These are phyloP conservation scores for Deuterostichococcus epilithicus DNA, from an alignment of 139 green algal genomes.

Conservation along the genomic window DNA sequence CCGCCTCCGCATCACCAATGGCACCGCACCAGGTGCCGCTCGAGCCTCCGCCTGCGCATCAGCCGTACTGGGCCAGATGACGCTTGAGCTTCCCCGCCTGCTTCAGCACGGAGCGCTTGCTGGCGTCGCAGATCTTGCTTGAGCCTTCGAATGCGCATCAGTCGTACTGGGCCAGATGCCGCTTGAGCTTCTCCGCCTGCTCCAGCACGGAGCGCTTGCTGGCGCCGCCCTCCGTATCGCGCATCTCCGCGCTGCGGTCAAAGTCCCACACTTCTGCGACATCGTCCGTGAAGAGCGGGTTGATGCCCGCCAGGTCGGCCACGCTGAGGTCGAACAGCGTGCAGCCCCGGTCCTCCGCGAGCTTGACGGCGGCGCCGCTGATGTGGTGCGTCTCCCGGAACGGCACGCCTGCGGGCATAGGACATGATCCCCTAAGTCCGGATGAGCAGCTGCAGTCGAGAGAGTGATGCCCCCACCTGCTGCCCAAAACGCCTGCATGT, in stretches of 20 bases:
- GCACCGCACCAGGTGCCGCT: too few relatives aligned
- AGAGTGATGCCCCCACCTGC: too few relatives aligned
- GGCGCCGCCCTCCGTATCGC: constrained; percentile 91
- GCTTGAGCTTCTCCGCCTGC: constrained; percentile 75
- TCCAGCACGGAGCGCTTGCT: constrained; percentile 81
- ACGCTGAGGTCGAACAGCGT: constrained; percentile 71
- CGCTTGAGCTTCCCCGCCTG: constrained; percentile 73
- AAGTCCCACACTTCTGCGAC: constrained; percentile 87
- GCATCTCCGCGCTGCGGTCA: constrained; percentile 76
- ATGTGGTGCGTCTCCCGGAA: constrained; percentile 97
- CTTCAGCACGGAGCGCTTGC: constrained; percentile 80
- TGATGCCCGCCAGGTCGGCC: constrained; percentile 75
- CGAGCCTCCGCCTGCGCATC: too few relatives aligned
- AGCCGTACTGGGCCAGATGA: constrained; percentile 37
- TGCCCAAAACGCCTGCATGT: too few relatives aligned
- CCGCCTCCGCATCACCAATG: too few relatives aligned
- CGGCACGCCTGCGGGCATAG: constrained; percentile 60
- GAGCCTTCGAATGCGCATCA: too few relatives aligned
- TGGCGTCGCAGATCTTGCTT: too few relatives aligned
- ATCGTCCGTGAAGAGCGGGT: constrained; percentile 87
- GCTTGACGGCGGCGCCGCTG: constrained; percentile 83
- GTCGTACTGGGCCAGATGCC: constrained; percentile 38
- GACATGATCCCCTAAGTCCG: too few relatives aligned
- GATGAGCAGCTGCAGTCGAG: too few relatives aligned
- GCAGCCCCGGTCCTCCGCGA: constrained; percentile 80